Percentiles rank a stretch among this genome's conserved stretches.
These are phyloP conservation scores for Bolboschoenus planiculmis DNA, from an alignment of 176 grass and related monocot genomes.

Conservation along the genomic window DNA sequence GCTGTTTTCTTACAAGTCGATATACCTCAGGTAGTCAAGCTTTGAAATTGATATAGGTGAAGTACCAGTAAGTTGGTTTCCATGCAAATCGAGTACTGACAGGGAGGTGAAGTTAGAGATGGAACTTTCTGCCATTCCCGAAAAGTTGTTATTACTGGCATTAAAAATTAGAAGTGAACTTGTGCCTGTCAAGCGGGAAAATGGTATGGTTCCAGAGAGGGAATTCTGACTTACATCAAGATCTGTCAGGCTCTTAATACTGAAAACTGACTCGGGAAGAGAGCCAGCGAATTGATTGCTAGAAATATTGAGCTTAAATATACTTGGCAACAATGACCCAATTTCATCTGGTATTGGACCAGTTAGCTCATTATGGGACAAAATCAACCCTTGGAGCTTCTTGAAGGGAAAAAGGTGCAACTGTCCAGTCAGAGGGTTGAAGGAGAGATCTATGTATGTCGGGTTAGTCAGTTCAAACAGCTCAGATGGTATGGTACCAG, in stretches of 20 bases:
- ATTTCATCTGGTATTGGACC: conserved; percentile 61
- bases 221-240: conserved; percentile 79
- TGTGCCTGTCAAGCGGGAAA: conserved; percentile 33
- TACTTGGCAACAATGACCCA: conserved; percentile 51
- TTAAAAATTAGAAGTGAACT: conserved; percentile 76
- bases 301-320: conserved; percentile 67
- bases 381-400: conserved; percentile 71
- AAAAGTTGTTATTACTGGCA: conserved; percentile 73
- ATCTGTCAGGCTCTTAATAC: conserved; percentile 41
- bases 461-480: conserved; percentile 63
- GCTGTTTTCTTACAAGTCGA: conserved; percentile 77
- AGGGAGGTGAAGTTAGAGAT: conserved; percentile 80
- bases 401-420: conserved; percentile 44
- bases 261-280: conserved; percentile 55
- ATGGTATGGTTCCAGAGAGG: conserved; percentile 59
- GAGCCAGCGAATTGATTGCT: conserved; percentile 55
- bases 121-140: conserved; percentile 46
- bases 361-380: conserved; percentile 72
- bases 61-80: conserved; percentile 62
- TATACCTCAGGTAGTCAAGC: conserved; percentile 68
- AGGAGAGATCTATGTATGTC: conserved; percentile 62
- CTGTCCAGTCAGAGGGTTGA: conserved; percentile 54
- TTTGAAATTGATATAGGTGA: conserved; percentile 58
- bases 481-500: conserved; percentile 68
- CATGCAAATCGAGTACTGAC: conserved; percentile 75